Evolutionary conservation across 2,329 filamentous ascomycete genomes (phyloP), one percentile per base, ranked within the genome.

Genomic region (Daldinia eschscholtzii): DNA sequence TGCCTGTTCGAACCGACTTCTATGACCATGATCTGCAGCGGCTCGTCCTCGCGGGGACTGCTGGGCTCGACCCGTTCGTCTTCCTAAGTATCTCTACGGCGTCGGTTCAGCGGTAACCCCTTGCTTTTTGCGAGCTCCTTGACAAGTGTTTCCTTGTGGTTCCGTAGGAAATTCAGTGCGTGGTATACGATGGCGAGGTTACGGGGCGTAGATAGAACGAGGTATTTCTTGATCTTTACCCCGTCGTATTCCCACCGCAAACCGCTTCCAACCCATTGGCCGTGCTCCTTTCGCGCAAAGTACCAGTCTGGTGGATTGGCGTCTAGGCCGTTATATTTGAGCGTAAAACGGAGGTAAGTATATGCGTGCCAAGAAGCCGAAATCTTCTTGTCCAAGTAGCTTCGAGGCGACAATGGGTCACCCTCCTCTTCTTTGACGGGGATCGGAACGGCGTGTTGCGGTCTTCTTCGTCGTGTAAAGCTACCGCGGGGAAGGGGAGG

Each of bases 61-160:
- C 44, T 28, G 44, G 12, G 6, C 44, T 7, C 44, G 44, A 26
- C 44, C 23, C 13, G 44, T 4, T 28, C 44, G n/a, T 48, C 44
- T 48, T 48, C 44, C 44, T 48, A 48, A 28, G 44, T 48, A 13
- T 48, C 44, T 28, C 44, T 23, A 2, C 44, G 44, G 26, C 44
- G 44, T 15, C 44, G 44, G 44, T 48, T 26, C 44, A 48, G 44
- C 44, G 44, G 6, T 26, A 48, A 7, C 10, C 23, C 44, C 23
- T 48, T 48, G 10, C 1, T 13, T 15, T n/a, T 44, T 1, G 46
- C 44, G 12, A 48, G 44, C 23, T 48, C 23, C 23, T 26, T 15
- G 44, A 48, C 44, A 2, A 48, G 44, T 23, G 5, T 15, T 6
- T 48, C 23, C 44, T 48, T 48, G 7, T 48, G 23, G 23, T 48